Conservation (phyloP, 805 yeast species). For the Lipomyces starkeyi region DNA sequence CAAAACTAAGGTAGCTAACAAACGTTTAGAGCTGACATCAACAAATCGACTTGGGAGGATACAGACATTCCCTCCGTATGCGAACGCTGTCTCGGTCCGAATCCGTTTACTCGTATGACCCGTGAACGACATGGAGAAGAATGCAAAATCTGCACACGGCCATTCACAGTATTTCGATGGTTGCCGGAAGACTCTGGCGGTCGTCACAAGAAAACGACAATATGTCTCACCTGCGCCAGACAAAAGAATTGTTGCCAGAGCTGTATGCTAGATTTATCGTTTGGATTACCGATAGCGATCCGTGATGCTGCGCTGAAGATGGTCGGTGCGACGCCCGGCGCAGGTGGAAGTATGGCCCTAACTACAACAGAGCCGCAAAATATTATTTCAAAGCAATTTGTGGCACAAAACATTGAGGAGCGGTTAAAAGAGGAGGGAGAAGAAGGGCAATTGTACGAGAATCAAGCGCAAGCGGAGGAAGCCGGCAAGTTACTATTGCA, state of each 20-base stretch:
- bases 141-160: constrained; percentile 84
- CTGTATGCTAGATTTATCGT: constrained; percentile 81
- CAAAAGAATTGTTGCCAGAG: constrained; percentile 85
- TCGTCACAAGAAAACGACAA: constrained; percentile 61
- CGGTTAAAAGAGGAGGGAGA: constrained; percentile 41
- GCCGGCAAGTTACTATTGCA: constrained; percentile 59
- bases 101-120: constrained; percentile 70
- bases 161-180: constrained; percentile 85
- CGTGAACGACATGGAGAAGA: constrained; percentile 75
- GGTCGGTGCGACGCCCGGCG: constrained; percentile 56
- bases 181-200: constrained; percentile 50
- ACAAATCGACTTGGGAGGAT: constrained; percentile 46
- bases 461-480: constrained; percentile 46
- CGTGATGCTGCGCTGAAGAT: constrained; percentile 81
- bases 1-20: neutral
- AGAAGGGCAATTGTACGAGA: constrained; percentile 31
- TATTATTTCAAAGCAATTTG: constrained; percentile 60
- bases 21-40: constrained; percentile 43
- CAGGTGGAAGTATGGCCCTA: constrained; percentile 33
- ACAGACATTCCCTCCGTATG: constrained; percentile 61
- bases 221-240: constrained; percentile 81
- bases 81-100: constrained; percentile 55
- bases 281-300: constrained; percentile 77
- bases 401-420: constrained; percentile 57
- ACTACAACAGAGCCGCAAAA: constrained; percentile 55